Conservation (phyloP, 331 rosid species). For the Acacia pycnantha region DNA sequence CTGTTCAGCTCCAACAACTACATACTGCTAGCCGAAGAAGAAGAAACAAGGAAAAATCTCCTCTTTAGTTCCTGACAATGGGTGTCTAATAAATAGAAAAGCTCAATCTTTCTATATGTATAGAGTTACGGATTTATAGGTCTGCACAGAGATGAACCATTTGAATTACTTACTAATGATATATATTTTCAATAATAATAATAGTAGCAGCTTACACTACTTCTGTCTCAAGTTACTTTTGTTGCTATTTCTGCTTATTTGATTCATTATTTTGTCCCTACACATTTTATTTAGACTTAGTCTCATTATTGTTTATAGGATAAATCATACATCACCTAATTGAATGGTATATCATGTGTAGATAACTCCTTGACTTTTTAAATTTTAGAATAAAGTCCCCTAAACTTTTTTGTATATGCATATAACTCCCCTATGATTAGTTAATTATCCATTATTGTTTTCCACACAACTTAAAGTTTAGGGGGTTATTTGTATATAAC, state of each 20-base stretch:
- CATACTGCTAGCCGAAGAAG: conserved; percentile 38
- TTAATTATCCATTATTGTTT: no score
- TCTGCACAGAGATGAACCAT: conserved; percentile 4
- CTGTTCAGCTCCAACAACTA: conserved; percentile 38
- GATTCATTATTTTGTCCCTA: neutral
- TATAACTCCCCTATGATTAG: no score
- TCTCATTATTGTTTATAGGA: neutral
- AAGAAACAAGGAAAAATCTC: conserved; percentile 37
- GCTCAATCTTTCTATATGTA: neutral
- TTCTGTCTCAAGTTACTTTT: neutral
- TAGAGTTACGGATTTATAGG: conserved; percentile 24
- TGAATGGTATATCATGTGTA: no score
- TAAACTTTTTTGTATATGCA: no score
- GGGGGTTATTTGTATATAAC: no score
- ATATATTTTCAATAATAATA: neutral
- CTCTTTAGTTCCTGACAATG: conserved; percentile 35
- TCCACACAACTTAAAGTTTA: no score
- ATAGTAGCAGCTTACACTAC: no score
- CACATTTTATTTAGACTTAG: neutral
- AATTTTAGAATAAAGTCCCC: no score
- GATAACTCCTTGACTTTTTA: no score
- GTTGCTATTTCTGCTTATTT: neutral
- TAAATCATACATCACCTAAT: no score
- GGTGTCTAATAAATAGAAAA: conserved; percentile 29
- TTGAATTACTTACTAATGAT: conserved; percentile 1